Base-by-base conservation (phyloP, 176 grass and related monocot species). In the Musa schizocarpa region DNA sequence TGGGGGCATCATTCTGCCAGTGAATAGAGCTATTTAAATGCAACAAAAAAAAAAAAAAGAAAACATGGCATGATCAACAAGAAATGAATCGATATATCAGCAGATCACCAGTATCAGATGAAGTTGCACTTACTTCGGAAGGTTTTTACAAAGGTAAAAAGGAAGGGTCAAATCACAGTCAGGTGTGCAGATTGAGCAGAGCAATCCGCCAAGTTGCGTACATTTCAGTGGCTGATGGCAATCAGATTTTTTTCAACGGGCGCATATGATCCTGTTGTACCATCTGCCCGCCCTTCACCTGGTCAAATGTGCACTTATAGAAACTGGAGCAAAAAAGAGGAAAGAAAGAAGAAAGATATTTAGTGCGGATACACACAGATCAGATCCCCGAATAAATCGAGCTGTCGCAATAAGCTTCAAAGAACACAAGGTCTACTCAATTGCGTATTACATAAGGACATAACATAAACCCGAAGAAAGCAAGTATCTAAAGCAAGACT, bases 261-360 rank as follows among this genome's bases (percentile, higher is more conserved):
- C 23, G 68, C 26, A 85, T 50, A 50, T 82, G 83, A 69, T 91
- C 86, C 58, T 75, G 78, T 54, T 80, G 81, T 20, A 83, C 23
- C 88, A 91, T 88, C 73, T 83, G 56, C 65, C 84, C 86, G 20
- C 88, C 86, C 21, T 79, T 87, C 57, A 83, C 82, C 19, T 79
- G 82, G 64, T 96, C 84, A 78, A 96, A 96, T 53, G 75, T 83
- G 88, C 71, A 92, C 55, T 73, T 86, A 20, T 82, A 86, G 73
- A 95, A 95, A 81, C 88, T 95, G 59, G 80, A 86, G 9, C 56
- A 0, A 24, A 24, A 24, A 24, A 24, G 24, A 24, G 24, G 24
- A 77, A 73, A 54, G 63, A 76, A 63, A 85, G 11, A 21, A 9
- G 4, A 13, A 11, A 2, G 17, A 9, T 6, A 3, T 34, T 53